Evolutionary conservation across 352 stramenopile genomes (phyloP).

Genomic region (Saprolegnia diclina): DNA sequence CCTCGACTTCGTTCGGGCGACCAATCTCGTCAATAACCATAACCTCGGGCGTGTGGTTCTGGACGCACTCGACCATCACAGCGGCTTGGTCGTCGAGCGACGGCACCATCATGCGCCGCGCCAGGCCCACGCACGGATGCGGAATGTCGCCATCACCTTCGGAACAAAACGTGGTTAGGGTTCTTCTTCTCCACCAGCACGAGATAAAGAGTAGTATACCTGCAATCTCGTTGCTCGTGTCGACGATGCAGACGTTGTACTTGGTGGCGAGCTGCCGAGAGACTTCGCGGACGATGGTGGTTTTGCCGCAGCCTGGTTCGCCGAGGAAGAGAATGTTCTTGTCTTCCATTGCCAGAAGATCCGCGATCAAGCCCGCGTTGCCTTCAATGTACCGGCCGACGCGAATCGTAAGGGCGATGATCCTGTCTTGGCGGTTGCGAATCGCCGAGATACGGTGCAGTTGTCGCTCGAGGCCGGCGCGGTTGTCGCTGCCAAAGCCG

Average conservation of each 20-base stretch:
- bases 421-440: conserved; percentile 41
- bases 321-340: conserved; percentile 58
- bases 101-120: conserved; percentile 32
- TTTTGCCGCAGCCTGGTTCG: conserved; percentile 65
- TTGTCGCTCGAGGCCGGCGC: conserved; percentile 56
- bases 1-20: conserved; percentile 63
- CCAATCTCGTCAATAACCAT: conserved; percentile 89
- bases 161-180: neutral
- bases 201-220: conserved; percentile 32
- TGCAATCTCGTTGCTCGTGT: conserved; percentile 89
- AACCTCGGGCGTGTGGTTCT: conserved; percentile 52
- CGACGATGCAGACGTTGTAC: conserved; percentile 80
- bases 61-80: conserved; percentile 30
- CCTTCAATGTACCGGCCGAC: conserved; percentile 60
- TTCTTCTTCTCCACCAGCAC: neutral
- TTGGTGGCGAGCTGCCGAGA: conserved; percentile 50
- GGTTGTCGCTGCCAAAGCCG: conserved; percentile 74
- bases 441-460: conserved; percentile 80
- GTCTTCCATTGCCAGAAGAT: conserved; percentile 52
- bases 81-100: conserved; percentile 26
- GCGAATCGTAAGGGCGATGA: conserved; percentile 68
- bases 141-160: conserved; percentile 57
- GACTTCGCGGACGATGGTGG: conserved; percentile 81
- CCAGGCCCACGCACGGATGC: conserved; percentile 43
- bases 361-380: conserved; percentile 51